A percentile compares a stretch with the other conserved stretches of the same genome.
Conservation (phyloP, 768 basidiomycete genomes). For the Fistulinella prunicolor region DNA sequence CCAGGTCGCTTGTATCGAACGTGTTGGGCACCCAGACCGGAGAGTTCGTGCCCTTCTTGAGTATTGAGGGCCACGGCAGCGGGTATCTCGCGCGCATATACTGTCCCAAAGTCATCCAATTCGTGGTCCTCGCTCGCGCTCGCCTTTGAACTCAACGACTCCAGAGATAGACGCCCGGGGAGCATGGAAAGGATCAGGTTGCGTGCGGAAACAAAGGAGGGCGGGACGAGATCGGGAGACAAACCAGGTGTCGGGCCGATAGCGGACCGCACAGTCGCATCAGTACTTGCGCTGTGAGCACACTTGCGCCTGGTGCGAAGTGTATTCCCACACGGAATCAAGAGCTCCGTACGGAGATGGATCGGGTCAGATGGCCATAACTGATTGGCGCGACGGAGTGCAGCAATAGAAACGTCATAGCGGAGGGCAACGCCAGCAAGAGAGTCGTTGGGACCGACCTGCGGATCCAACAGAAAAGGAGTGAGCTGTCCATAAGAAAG, state of each 20-base stretch:
- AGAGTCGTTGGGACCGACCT: slow-evolving; percentile 77
- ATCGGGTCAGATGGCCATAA: slow-evolving; percentile 93
- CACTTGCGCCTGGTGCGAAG: slow-evolving; percentile 5
- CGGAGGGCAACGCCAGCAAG: slow-evolving; percentile 84
- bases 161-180: slow-evolving; percentile 29
- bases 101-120: slow-evolving; percentile 15
- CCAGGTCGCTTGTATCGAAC: not conserved
- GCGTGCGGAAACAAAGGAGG: slow-evolving; percentile 21
- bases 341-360: slow-evolving; percentile 77
- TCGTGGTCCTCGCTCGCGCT: slow-evolving; percentile 31
- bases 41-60: slow-evolving; percentile 15
- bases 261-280: not conserved
- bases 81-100: not conserved
- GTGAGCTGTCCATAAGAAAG: not conserved
- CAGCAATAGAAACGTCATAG: slow-evolving; percentile 82
- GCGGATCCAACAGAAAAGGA: slow-evolving; percentile 1
- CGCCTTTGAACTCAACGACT: slow-evolving; percentile 28
- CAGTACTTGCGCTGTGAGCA: not conserved
- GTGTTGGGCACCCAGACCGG: slow-evolving; percentile 2
- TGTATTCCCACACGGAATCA: slow-evolving; percentile 53
- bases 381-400: slow-evolving; percentile 84
- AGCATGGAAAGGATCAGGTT: slow-evolving; percentile 23
- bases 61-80: not conserved
- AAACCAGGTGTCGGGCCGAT: not conserved
- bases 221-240: slow-evolving; percentile 8